A percentile compares a stretch with the other conserved stretches of the same genome.
These are phyloP conservation scores for Dacryopinax primogenitus DNA, from an alignment of 768 basidiomycete genomes.

Conservation along the genomic window DNA sequence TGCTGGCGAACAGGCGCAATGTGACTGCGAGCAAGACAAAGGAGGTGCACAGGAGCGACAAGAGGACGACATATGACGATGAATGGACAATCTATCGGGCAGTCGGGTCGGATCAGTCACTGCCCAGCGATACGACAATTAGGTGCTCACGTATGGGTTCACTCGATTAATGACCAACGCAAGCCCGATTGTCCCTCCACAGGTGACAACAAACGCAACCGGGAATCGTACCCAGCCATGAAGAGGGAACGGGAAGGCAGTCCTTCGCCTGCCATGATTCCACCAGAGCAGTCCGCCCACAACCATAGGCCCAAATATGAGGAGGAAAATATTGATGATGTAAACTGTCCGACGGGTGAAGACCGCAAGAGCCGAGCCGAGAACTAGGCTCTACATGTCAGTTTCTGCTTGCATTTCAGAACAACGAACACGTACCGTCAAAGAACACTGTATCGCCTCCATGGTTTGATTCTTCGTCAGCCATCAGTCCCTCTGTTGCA, in stretches of 20 bases:
- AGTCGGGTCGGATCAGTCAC: background rate
- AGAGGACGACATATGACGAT: conserved; percentile 2
- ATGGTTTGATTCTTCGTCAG: conserved; percentile 28
- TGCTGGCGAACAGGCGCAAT: background rate
- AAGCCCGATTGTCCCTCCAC: conserved; percentile 1
- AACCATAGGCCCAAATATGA: conserved; percentile 5
- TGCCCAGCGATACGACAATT: background rate
- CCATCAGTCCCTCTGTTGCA: conserved; percentile 39
- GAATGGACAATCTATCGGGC: conserved; percentile 4
- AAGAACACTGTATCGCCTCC: conserved; percentile 42
- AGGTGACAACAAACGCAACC: background rate
- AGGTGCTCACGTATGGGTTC: conserved; percentile 7
- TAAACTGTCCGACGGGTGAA: conserved; percentile 42
- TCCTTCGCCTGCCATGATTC: background rate
- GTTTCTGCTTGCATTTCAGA: background rate
- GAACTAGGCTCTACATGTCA: conserved; percentile 36
- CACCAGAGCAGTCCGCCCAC: background rate
- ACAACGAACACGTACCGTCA: conserved; percentile 41
- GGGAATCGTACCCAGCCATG: conserved; percentile 12
- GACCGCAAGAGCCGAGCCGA: conserved; percentile 41
- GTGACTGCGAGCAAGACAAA: conserved; percentile 6
- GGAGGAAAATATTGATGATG: conserved; percentile 9
- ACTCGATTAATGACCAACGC: background rate
- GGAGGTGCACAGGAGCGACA: background rate
- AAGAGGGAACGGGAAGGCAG: background rate